These are phyloP conservation scores for Punctularia strigosozonata DNA, from an alignment of 768 basidiomycete genomes.

Conservation along the genomic window DNA sequence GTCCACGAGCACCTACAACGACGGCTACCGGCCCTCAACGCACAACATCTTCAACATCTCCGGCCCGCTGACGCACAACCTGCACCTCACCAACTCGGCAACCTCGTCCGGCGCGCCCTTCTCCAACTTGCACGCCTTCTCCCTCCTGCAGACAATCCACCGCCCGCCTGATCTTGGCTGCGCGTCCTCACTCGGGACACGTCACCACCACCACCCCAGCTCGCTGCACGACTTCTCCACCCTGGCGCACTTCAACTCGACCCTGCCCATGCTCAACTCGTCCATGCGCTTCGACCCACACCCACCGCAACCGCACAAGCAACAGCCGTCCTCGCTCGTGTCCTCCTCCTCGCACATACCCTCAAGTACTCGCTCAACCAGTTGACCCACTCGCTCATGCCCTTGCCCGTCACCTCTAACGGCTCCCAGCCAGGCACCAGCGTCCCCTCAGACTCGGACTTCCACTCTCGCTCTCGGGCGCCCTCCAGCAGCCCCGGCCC, in stretches of 20 bases:
- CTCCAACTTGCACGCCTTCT: conserved; percentile 10
- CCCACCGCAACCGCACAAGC: conserved; percentile 16
- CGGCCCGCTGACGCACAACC: conserved; percentile 26
- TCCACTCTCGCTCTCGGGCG: conserved; percentile 25
- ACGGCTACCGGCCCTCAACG: conserved; percentile 24
- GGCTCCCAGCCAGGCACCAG: conserved; percentile 9
- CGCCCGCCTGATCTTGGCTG: conserved; percentile 12
- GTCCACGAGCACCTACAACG: conserved; percentile 23
- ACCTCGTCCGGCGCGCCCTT: conserved; percentile 3
- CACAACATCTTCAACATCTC: conserved; percentile 60
- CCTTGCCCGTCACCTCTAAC: conserved; percentile 12
- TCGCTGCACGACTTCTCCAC: conserved; percentile 16
- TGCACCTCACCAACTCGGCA: too few relatives aligned
- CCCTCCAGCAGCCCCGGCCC: conserved; percentile 33
- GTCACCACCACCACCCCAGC: conserved; percentile 6
- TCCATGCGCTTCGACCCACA: conserved; percentile 40
- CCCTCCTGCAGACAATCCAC: conserved; percentile 20
- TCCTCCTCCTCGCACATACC: conserved; percentile 20
- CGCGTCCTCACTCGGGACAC: conserved; percentile 14
- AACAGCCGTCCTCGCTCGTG: conserved; percentile 14
- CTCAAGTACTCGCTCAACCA: conserved; percentile 19
- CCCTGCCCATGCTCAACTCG: conserved; percentile 39
- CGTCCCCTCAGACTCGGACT: conserved; percentile 28
- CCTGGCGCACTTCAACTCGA: conserved; percentile 34
- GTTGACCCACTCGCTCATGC: conserved; percentile 7